phyloP scores from a whole-genome alignment of 2,329 filamentous ascomycete genomes.

The Purpureocillium takamizusanense region DNA sequence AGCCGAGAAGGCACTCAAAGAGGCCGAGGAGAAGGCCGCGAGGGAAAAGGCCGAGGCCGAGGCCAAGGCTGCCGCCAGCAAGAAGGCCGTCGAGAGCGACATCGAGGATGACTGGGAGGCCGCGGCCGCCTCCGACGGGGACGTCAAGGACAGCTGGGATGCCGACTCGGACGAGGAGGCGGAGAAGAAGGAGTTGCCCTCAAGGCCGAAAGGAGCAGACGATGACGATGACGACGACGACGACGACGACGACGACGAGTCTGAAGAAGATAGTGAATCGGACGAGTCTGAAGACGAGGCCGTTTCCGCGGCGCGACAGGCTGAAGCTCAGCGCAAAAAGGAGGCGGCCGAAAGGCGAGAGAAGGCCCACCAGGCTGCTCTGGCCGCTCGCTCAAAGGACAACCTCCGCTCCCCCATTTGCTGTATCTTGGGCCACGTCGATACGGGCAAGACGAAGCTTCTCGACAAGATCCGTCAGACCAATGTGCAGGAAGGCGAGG shows the following conservation, averaged over 20 bases:
- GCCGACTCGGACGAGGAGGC: conserved; percentile 69
- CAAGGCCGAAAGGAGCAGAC: neutral
- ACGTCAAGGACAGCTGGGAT: conserved; percentile 93
- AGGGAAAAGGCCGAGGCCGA: conserved; percentile 48
- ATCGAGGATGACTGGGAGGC: conserved; percentile 83
- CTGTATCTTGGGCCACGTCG: conserved; percentile 99
- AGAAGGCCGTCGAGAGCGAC: conserved; percentile 48
- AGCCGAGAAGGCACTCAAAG: conserved; percentile 57
- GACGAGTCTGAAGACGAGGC: conserved; percentile 65
- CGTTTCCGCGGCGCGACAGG: conserved; percentile 61
- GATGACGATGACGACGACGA: conserved; percentile 41
- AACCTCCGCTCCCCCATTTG: conserved; percentile 96
- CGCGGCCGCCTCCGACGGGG: conserved; percentile 61
- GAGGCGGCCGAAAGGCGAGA: conserved; percentile 83
- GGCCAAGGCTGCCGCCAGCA: conserved; percentile 42
- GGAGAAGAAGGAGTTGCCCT: conserved; percentile 23
- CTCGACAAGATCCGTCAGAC: conserved; percentile 97
- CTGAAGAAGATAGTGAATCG: conserved; percentile 18
- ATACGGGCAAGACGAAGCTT: conserved; percentile 99
- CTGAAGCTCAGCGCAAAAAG: conserved; percentile 70
- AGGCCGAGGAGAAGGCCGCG: conserved; percentile 51
- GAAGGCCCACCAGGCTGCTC: conserved; percentile 82
- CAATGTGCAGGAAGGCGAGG: conserved; percentile 97
- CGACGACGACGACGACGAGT: conserved; percentile 15
- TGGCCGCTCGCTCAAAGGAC: conserved; percentile 86